phyloP scores from a whole-genome alignment of 225 moss, liverwort and hornwort species.

The Antitrichia curtipendula region DNA sequence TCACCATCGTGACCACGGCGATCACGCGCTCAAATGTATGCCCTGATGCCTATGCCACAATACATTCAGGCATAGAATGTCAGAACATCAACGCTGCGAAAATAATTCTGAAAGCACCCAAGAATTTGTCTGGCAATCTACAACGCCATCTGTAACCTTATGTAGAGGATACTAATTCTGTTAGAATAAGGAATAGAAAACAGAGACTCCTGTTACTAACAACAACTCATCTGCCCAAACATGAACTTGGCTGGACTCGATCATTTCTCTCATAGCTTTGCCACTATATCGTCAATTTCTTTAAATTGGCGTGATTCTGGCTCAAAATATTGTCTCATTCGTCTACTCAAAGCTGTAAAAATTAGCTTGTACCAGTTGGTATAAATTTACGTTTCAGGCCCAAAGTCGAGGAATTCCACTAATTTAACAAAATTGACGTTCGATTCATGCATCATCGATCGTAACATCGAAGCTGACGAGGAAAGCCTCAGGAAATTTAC shows the following conservation, averaged over 20 bases:
- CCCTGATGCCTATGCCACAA: neutral
- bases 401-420: neutral
- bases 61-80: neutral
- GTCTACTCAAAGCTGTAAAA: neutral
- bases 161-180: neutral
- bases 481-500: neutral
- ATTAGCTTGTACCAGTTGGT: neutral
- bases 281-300: neutral
- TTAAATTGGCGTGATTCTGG: neutral
- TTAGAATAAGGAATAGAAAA: neutral
- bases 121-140: neutral
- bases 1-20: neutral
- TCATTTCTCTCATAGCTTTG: neutral
- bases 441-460: neutral
- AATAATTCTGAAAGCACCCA: neutral
- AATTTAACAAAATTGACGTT: neutral
- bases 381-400: neutral
- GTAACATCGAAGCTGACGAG: neutral
- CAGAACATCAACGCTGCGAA: neutral
- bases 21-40: neutral
- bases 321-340: neutral
- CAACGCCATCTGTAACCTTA: neutral
- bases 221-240: neutral
- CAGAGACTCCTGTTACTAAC: neutral
- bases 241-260: neutral